Conservation (phyloP, 345 rosid species). For the Hibiscus tridactylites region DNA sequence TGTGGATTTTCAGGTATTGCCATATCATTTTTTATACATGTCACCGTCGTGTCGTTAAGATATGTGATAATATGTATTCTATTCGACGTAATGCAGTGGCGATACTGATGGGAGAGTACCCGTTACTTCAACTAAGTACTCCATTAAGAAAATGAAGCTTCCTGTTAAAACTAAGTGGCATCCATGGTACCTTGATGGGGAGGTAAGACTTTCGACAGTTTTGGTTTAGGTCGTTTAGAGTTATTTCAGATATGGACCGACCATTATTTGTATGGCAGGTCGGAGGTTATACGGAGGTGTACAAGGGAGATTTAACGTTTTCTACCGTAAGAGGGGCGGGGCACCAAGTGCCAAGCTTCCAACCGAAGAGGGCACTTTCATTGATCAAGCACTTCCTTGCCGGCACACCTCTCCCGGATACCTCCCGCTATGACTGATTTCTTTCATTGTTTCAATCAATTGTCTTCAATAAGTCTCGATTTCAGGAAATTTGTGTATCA, state of each 20-base stretch:
- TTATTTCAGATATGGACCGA: neutral
- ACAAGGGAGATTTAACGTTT: slow-evolving; percentile 59
- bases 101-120: slow-evolving; percentile 84
- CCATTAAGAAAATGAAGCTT: slow-evolving; percentile 55
- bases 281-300: slow-evolving; percentile 75
- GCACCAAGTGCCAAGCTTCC: slow-evolving; percentile 82
- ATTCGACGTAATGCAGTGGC: slow-evolving; percentile 47
- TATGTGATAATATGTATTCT: neutral
- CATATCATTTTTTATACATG: neutral
- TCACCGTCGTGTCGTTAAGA: neutral
- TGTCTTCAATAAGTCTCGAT: neutral
- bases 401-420: slow-evolving; percentile 61
- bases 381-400: slow-evolving; percentile 53
- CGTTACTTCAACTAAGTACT: slow-evolving; percentile 66
- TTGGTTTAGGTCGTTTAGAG: neutral
- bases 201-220: slow-evolving; percentile 26
- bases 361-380: slow-evolving; percentile 71
- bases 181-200: slow-evolving; percentile 62
- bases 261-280: slow-evolving; percentile 23
- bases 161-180: slow-evolving; percentile 53
- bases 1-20: slow-evolving; percentile 65
- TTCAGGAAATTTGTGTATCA: neutral
- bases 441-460: neutral
- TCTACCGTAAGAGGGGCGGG: slow-evolving; percentile 88
- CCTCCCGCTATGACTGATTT: slow-evolving; percentile 22